phyloP scores from a whole-genome alignment of 345 rosid genomes.

The Eucalyptus tenuipes region DNA sequence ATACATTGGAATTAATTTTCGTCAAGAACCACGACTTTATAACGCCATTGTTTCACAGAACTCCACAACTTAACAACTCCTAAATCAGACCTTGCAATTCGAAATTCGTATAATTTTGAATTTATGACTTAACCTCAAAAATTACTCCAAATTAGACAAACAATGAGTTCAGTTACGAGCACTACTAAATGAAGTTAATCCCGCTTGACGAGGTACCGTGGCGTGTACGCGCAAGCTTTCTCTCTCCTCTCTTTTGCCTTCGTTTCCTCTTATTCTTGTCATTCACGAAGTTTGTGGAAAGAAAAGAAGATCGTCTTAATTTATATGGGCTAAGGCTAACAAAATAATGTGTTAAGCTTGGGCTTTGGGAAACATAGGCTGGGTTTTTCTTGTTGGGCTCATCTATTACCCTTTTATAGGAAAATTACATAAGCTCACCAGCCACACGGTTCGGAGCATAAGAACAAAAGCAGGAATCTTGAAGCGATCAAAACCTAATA shows the following conservation, averaged over 20 bases:
- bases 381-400: background rate
- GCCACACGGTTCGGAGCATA: background rate
- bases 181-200: background rate
- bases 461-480: background rate
- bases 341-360: no score
- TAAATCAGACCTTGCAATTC: background rate
- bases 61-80: no score
- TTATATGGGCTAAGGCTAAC: background rate
- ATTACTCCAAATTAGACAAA: background rate
- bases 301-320: background rate
- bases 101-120: no score
- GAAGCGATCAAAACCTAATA: background rate
- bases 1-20: no score
- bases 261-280: background rate
- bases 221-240: background rate
- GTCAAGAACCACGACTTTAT: fast-evolving
- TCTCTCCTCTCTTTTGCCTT: background rate
- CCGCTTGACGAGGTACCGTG: background rate
- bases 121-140: background rate
- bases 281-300: background rate
- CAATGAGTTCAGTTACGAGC: no score
- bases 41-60: fast-evolving
- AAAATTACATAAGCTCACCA: background rate
- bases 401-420: background rate
- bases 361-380: background rate